Percentiles rank a stretch among this genome's conserved stretches.
phyloP scores from a whole-genome alignment of 169 alveolate genomes.

The Cryptosporidium andersoni region DNA sequence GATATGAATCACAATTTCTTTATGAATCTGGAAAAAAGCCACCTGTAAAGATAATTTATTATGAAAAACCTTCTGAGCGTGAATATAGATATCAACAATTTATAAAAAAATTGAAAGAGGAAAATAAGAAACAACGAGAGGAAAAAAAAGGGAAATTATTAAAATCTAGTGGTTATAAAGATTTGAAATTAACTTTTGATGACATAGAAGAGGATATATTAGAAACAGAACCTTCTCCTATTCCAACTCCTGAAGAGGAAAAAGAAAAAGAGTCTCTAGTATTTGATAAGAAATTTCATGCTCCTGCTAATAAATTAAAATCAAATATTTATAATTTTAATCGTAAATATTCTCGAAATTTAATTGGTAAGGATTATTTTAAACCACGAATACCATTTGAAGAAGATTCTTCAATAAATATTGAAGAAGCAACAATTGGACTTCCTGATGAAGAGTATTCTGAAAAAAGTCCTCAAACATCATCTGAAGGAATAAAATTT shows the following conservation, averaged over 20 bases:
- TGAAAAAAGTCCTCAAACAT: neutral
- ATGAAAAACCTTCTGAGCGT: slow-evolving; percentile 56
- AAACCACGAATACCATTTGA: too few species aligned
- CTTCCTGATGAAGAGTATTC: neutral
- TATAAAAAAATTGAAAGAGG: slow-evolving; percentile 33
- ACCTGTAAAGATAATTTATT: slow-evolving; percentile 20
- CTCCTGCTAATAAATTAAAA: too few species aligned
- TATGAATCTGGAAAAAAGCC: slow-evolving; percentile 26
- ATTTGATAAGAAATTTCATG: too few species aligned
- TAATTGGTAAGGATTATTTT: too few species aligned
- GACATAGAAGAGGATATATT: neutral
- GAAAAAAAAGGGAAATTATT: slow-evolving; percentile 12
- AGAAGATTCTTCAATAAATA: too few species aligned
- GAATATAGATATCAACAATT: slow-evolving; percentile 23
- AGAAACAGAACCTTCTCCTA: slow-evolving; percentile 6
- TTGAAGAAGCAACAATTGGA: neutral
- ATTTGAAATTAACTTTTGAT: neutral
- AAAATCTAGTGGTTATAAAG: slow-evolving; percentile 27
- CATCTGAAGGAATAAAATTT: neutral
- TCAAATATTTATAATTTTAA: too few species aligned
- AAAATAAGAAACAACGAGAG: slow-evolving; percentile 21
- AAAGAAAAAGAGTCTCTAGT: neutral
- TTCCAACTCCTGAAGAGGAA: neutral
- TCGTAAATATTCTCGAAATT: too few species aligned
- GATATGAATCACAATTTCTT: slow-evolving; percentile 24